Evolutionary conservation across 2,329 filamentous ascomycete genomes (phyloP).

Genomic region (Bipolaris sorokiniana): DNA sequence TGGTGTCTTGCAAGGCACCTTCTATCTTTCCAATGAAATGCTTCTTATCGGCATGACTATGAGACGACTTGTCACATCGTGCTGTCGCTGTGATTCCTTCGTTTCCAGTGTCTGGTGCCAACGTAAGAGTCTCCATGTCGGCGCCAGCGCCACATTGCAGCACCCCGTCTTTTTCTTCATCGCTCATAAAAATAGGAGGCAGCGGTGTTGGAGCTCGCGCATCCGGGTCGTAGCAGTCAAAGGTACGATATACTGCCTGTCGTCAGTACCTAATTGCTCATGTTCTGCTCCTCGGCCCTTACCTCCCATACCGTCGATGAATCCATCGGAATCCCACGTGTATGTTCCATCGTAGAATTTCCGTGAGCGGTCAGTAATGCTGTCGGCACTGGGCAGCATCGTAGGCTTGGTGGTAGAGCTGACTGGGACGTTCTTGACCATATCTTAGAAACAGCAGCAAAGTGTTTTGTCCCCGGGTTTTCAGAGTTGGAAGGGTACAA

Average conservation of each 20-base stretch:
- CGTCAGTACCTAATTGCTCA: neutral
- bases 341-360: slow-evolving; percentile 43
- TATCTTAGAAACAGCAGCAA: too few relatives aligned
- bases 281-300: neutral
- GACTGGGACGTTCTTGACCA: neutral
- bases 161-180: slow-evolving; percentile 2
- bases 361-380: slow-evolving; percentile 30
- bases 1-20: neutral
- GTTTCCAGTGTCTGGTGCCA: neutral
- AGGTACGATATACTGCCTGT: slow-evolving; percentile 20
- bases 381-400: neutral
- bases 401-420: neutral
- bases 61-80: slow-evolving; percentile 11
- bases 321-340: slow-evolving; percentile 32
- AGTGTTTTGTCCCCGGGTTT: neutral
- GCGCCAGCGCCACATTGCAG: neutral
- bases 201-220: slow-evolving; percentile 30
- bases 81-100: neutral
- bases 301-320: slow-evolving; percentile 35
- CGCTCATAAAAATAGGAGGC: slow-evolving; percentile 20
- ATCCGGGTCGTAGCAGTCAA: slow-evolving; percentile 25
- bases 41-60: slow-evolving; percentile 1
- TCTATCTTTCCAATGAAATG: slow-evolving; percentile 17
- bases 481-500: neutral
- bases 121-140: neutral